Percentiles rank a stretch among this genome's conserved stretches.
Conservation (phyloP, 2,329 filamentous ascomycete species). For the Ceratocystis cubensis region DNA sequence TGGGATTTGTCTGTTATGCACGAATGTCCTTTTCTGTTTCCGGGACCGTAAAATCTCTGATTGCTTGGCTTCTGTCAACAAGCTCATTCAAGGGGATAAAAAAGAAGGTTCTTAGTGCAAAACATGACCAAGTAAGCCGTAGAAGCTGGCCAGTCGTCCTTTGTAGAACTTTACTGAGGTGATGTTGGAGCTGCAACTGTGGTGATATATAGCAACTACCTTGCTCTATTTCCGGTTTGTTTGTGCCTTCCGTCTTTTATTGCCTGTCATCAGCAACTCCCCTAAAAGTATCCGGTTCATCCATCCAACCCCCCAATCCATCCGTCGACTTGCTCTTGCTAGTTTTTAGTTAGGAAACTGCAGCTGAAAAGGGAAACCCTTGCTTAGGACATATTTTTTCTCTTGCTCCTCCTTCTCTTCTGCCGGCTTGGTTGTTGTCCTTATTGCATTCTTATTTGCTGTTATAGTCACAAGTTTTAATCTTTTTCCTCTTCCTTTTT, state of each 20-base stretch:
- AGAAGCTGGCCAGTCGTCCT: too few relatives aligned
- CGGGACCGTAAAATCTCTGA: too few relatives aligned
- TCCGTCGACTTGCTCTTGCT: neutral
- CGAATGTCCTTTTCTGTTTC: too few relatives aligned
- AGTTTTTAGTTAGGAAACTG: neutral
- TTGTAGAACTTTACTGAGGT: too few relatives aligned
- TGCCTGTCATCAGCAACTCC: neutral
- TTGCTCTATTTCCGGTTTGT: neutral
- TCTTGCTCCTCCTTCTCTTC: neutral
- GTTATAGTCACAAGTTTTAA: neutral
- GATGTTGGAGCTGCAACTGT: too few relatives aligned
- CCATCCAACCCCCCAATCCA: neutral
- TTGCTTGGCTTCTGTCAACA: too few relatives aligned
- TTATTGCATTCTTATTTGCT: neutral
- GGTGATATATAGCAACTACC: too few relatives aligned
- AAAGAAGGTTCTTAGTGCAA: too few relatives aligned
- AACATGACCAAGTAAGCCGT: too few relatives aligned
- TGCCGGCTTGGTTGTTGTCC: neutral
- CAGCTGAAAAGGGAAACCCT: slow-evolving; percentile 3
- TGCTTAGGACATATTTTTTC: neutral
- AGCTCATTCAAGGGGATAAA: too few relatives aligned
- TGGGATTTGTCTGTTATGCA: too few relatives aligned
- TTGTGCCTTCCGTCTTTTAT: neutral
- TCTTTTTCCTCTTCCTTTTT: neutral
- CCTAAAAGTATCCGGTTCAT: neutral